Evolutionary conservation across 2,329 filamentous ascomycete genomes (phyloP).

Genomic region (Knoxdaviesia proteae): DNA sequence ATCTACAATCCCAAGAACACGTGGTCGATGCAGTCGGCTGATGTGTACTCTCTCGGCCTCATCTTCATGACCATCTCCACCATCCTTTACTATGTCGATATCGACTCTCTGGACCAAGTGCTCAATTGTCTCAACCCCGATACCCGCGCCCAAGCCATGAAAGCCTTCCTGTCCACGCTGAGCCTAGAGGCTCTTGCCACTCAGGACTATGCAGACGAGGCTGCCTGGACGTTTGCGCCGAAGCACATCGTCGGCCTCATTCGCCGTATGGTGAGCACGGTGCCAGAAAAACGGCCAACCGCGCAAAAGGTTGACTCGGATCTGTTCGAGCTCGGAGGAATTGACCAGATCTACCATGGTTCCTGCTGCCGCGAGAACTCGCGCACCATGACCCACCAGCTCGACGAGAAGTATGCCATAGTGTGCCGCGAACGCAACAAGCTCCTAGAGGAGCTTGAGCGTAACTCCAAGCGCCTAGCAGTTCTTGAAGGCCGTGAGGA

Average conservation of each 20-base stretch:
- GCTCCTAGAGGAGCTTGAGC: too few relatives aligned
- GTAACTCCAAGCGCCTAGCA: too few relatives aligned
- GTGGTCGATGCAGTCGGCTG: conserved; percentile 24
- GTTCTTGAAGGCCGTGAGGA: too few relatives aligned
- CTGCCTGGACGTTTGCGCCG: conserved; percentile 17
- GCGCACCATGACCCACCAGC: too few relatives aligned
- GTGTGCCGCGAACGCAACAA: too few relatives aligned
- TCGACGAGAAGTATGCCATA: too few relatives aligned
- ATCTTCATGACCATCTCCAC: conserved; percentile 23
- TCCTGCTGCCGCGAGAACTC: conserved; percentile 15
- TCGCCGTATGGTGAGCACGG: conserved; percentile 13
- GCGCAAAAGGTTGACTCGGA: conserved; percentile 18
- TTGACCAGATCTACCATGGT: conserved; percentile 25
- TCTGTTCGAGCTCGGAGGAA: conserved; percentile 21
- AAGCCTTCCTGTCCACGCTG: conserved; percentile 13
- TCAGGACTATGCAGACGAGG: conserved; percentile 15
- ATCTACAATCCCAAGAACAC: conserved; percentile 15
- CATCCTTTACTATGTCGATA: conserved; percentile 18
- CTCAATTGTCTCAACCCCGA: conserved; percentile 8
- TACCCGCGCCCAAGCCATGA: conserved; percentile 14
- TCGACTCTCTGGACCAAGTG: conserved; percentile 18
- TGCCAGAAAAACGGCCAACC: conserved; percentile 12
- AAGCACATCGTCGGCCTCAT: conserved; percentile 19
- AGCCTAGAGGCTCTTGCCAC: conserved; percentile 15
- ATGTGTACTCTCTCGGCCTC: conserved; percentile 26